These are phyloP conservation scores for Tolypocladium pustulatum DNA, from an alignment of 2,329 filamentous ascomycete species.

Conservation along the genomic window DNA sequence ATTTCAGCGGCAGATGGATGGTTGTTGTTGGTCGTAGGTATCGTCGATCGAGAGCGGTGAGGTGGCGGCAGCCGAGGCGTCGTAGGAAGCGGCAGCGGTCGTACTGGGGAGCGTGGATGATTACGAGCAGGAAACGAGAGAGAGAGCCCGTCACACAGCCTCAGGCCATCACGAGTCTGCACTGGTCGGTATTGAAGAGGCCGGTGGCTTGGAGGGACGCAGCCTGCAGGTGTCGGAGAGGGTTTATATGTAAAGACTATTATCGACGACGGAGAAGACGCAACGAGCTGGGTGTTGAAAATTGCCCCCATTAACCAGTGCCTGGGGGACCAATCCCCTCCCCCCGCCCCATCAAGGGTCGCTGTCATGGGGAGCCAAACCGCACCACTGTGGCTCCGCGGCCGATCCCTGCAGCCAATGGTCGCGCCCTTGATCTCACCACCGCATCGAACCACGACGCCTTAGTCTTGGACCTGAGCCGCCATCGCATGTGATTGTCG, in stretches of 20 bases:
- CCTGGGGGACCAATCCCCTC: not conserved
- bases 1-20: not conserved
- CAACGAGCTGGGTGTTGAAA: not conserved
- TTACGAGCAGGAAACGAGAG: not conserved
- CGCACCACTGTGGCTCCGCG: conserved; percentile 2
- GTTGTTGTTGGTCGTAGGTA: not conserved
- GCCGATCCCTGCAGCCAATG: not conserved
- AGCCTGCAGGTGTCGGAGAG: not conserved
- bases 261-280: not conserved
- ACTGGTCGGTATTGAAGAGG: not conserved
- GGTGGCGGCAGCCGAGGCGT: not conserved
- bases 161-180: not conserved
- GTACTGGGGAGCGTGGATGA: not conserved
- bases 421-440: not conserved
- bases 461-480: not conserved
- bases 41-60: not conserved
- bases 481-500: not conserved
- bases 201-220: not conserved
- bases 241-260: not conserved
- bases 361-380: not conserved
- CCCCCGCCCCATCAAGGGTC: not conserved
- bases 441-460: not conserved
- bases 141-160: not conserved
- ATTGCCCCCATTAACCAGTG: not conserved
- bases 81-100: too few relatives aligned